phyloP scores from a whole-genome alignment of 129 eudicot species.

The Heracleum sosnowskyi region DNA sequence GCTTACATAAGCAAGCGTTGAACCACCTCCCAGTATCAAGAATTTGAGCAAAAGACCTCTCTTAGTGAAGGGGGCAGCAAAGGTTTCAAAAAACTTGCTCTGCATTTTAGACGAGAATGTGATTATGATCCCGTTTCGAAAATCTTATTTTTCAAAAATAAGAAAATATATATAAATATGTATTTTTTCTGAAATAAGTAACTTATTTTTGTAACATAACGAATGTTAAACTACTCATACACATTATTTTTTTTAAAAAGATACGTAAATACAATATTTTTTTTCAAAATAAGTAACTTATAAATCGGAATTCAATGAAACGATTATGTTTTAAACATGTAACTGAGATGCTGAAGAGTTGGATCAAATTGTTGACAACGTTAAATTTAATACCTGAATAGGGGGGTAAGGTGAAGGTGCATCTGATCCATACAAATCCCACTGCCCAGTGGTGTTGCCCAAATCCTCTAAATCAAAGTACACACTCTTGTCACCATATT shows the following conservation, averaged over 20 bases:
- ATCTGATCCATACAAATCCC: conserved; percentile 98
- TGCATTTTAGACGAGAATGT: conserved; percentile 24
- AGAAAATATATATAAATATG: no score
- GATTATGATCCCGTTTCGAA: no score
- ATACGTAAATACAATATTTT: no score
- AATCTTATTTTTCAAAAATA: no score
- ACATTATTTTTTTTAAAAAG: no score
- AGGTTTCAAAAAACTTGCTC: conserved; percentile 99
- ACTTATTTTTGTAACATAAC: no score
- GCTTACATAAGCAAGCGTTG: conserved; percentile 81
- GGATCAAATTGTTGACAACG: no score
- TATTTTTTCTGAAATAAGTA: no score
- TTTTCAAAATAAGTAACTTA: no score
- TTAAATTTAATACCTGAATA: conserved; percentile 97
- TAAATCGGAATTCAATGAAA: not conserved
- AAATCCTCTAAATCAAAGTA: conserved; percentile 97
- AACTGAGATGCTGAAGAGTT: not conserved
- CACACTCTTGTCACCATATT: conserved; percentile 95
- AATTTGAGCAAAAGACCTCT: conserved; percentile 96
- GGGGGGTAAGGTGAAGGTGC: conserved; percentile 96
- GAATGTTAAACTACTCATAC: no score
- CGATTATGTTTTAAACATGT: not conserved
- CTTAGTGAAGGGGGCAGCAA: conserved; percentile 99
- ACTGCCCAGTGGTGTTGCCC: conserved; percentile 96
- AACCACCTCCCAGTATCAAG: conserved; percentile 92